A percentile compares a stretch with the other conserved stretches of the same genome.
Conservation (phyloP, 2,329 filamentous ascomycete genomes). For the Colletotrichum karsti region DNA sequence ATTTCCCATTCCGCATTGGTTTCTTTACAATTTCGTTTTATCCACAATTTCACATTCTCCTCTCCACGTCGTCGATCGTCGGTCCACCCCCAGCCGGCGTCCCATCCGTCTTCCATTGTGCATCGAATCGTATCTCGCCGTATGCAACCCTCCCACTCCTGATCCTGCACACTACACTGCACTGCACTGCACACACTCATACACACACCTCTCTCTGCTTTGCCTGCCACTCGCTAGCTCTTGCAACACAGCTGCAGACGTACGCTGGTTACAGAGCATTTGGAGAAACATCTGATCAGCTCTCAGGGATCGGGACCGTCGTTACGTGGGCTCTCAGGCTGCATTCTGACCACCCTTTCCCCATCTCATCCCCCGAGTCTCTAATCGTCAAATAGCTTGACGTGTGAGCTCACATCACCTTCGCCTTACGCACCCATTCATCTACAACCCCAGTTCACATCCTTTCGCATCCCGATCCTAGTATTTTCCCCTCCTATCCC, state of each 20-base stretch:
- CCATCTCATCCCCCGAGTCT: not conserved
- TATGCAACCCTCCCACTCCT: slow-evolving; percentile 10
- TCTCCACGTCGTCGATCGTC: slow-evolving; percentile 25
- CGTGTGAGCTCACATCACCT: not conserved
- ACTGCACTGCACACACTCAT: not conserved
- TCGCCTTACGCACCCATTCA: slow-evolving; percentile 8
- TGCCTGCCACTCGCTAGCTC: not conserved
- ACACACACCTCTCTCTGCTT: not conserved
- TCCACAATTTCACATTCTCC: slow-evolving; percentile 26
- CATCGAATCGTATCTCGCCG: slow-evolving; percentile 23
- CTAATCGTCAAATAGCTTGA: not conserved
- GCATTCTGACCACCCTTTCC: not conserved
- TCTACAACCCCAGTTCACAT: slow-evolving; percentile 2
- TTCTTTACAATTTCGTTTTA: slow-evolving; percentile 19
- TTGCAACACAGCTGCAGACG: not conserved
- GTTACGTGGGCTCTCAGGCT: not conserved
- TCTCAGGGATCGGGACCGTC: not conserved
- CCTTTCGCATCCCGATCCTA: slow-evolving; percentile 3
- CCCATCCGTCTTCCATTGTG: slow-evolving; percentile 17
- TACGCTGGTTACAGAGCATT: not conserved
- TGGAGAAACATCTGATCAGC: not conserved
- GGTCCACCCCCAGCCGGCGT: slow-evolving; percentile 3
- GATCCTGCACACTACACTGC: slow-evolving; percentile 10
- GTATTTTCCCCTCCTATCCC: slow-evolving; percentile 9
- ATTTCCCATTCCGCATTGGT: not conserved